Evolutionary conservation across 306 rosid genomes (phyloP).

Genomic region (Rosa multiflora): DNA sequence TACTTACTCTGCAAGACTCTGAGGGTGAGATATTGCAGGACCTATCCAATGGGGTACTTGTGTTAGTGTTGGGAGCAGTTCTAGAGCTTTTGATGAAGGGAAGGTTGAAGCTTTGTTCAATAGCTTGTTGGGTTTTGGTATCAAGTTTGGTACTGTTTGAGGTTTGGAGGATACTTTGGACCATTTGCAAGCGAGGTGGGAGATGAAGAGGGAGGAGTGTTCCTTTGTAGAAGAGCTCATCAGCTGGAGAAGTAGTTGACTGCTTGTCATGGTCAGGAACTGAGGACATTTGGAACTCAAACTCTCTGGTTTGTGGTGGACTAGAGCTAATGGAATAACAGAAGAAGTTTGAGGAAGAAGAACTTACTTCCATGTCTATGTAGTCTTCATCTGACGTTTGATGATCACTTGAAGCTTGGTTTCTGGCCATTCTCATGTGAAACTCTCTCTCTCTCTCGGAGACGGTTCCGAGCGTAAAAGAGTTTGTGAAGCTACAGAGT

Average conservation of each 20-base stretch:
- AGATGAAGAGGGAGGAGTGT: slow-evolving; percentile 93
- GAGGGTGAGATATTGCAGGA: slow-evolving; percentile 55
- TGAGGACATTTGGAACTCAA: slow-evolving; percentile 86
- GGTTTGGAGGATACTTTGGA: slow-evolving; percentile 55
- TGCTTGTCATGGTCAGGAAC: slow-evolving; percentile 41
- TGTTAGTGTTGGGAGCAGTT: slow-evolving; percentile 33
- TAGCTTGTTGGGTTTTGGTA: slow-evolving; percentile 31
- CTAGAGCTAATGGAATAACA: slow-evolving; percentile 47
- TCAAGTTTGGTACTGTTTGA: slow-evolving; percentile 27
- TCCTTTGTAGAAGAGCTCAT: slow-evolving; percentile 96
- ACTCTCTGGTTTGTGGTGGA: slow-evolving; percentile 66
- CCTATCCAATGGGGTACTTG: slow-evolving; percentile 40
- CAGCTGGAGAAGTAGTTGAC: slow-evolving; percentile 69
- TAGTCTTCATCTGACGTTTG: slow-evolving; percentile 64
- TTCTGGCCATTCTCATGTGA: slow-evolving; percentile 61
- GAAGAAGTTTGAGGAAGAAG: slow-evolving; percentile 45
- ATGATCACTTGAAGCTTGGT: slow-evolving; percentile 40
- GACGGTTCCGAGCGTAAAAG: too few species aligned
- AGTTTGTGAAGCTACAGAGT: too few species aligned
- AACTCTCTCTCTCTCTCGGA: background rate
- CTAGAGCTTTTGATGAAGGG: slow-evolving; percentile 29
- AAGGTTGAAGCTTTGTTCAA: slow-evolving; percentile 35
- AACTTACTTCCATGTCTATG: slow-evolving; percentile 79
- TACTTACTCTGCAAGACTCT: slow-evolving; percentile 68
- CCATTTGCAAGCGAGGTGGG: slow-evolving; percentile 93